Evolutionary conservation across 1,284 basidiomycete genomes (phyloP).

Genomic region (Malassezia caprae): DNA sequence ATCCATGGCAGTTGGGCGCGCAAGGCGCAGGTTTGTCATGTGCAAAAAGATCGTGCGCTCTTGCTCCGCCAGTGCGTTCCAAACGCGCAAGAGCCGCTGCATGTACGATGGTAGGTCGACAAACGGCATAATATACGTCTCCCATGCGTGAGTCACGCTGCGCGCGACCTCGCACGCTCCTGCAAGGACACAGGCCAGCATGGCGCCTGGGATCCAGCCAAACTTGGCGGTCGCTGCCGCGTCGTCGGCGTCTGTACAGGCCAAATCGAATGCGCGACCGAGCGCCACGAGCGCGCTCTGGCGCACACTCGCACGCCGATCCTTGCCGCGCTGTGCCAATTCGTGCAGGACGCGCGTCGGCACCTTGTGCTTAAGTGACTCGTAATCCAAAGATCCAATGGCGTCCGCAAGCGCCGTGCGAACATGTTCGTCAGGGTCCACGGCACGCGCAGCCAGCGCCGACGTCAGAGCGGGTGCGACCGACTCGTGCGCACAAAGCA

Average conservation of each 20-base stretch:
- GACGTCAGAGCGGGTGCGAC: conserved; percentile 51
- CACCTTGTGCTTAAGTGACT: conserved; percentile 74
- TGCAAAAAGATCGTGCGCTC: conserved; percentile 55
- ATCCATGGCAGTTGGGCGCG: conserved; percentile 21
- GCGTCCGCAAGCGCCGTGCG: conserved; percentile 72
- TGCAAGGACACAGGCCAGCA: conserved; percentile 53
- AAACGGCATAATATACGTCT: conserved; percentile 64
- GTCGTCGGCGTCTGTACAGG: conserved; percentile 72
- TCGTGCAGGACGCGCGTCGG: conserved; percentile 58
- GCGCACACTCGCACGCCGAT: conserved; percentile 81
- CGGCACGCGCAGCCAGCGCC: conserved; percentile 26
- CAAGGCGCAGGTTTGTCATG: conserved; percentile 52
- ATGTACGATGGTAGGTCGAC: conserved; percentile 70
- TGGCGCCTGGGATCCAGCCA: conserved; percentile 77
- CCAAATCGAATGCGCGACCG: conserved; percentile 68
- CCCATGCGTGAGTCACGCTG: conserved; percentile 52
- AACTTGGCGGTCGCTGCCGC: conserved; percentile 67
- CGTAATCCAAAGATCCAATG: conserved; percentile 77
- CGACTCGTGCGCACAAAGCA: conserved; percentile 54
- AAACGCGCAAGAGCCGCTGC: conserved; percentile 66
- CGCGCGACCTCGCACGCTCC: conserved; percentile 54
- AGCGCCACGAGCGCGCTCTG: conserved; percentile 67
- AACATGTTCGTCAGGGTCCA: conserved; percentile 83
- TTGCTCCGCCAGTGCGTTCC: conserved; percentile 58
- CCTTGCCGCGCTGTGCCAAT: conserved; percentile 65